Evolutionary conservation across 805 yeast genomes (phyloP).

Genomic region (Candida maesae): DNA sequence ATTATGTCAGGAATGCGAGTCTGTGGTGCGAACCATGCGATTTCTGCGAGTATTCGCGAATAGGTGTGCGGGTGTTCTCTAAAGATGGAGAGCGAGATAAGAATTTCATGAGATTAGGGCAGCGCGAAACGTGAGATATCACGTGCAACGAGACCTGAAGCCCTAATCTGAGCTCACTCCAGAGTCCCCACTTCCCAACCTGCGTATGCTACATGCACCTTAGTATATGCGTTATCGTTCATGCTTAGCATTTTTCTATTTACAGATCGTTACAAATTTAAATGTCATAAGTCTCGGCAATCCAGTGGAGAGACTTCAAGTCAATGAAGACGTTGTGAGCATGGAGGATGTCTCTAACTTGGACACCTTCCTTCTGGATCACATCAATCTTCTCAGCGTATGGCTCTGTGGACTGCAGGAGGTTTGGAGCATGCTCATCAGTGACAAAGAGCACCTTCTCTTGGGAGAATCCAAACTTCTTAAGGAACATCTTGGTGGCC

Average conservation of each 20-base stretch:
- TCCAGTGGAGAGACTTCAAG: constrained; percentile 63
- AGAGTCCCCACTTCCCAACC: too few relatives aligned
- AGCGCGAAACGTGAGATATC: too few relatives aligned
- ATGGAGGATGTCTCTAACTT: constrained; percentile 77
- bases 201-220: too few relatives aligned
- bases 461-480: constrained; percentile 44
- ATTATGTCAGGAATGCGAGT: not conserved
- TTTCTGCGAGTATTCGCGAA: not conserved
- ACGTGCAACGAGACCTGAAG: too few relatives aligned
- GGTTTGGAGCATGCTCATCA: constrained; percentile 52
- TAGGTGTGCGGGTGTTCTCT: not conserved
- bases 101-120: not conserved
- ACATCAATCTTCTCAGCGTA: constrained; percentile 57
- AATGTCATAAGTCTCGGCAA: constrained; percentile 30
- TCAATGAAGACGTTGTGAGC: constrained; percentile 77
- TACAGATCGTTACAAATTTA: constrained; percentile 11
- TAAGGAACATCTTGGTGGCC: constrained; percentile 47
- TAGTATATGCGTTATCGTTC: constrained; percentile 3
- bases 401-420: constrained; percentile 53
- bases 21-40: not conserved
- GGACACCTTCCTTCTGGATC: constrained; percentile 70
- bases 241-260: constrained; percentile 7
- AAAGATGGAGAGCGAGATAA: not conserved
- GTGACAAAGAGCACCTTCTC: constrained; percentile 67
- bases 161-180: too few relatives aligned